Percentiles rank a stretch among this genome's conserved stretches.
These are phyloP conservation scores for Dacryopinax spathularia DNA, from an alignment of 768 basidiomycete genomes.

Conservation along the genomic window DNA sequence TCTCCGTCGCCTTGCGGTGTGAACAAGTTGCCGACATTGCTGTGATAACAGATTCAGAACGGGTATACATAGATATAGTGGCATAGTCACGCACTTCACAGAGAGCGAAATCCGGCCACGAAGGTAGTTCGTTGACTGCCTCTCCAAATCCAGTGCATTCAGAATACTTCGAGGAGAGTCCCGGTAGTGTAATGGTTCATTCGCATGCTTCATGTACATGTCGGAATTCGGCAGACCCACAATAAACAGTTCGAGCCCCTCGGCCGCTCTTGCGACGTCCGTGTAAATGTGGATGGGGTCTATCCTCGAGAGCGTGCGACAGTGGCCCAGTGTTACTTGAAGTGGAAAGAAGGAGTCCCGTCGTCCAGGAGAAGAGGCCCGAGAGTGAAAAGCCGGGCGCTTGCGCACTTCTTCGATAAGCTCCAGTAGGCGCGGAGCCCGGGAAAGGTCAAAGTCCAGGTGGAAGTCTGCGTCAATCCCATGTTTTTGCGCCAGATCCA, in stretches of 20 bases:
- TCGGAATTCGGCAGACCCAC: slow-evolving; percentile 51
- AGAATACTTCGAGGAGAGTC: background rate
- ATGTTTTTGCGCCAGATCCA: slow-evolving; percentile 32
- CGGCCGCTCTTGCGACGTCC: background rate
- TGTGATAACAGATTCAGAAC: slow-evolving; percentile 13
- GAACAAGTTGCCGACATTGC: slow-evolving; percentile 54
- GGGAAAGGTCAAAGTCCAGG: slow-evolving; percentile 45
- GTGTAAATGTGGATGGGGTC: background rate
- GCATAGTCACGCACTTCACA: background rate
- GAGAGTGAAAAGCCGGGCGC: background rate
- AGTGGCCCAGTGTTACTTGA: background rate
- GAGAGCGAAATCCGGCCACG: background rate
- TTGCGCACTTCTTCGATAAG: background rate
- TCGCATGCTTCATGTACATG: slow-evolving; percentile 39
- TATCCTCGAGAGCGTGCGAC: background rate
- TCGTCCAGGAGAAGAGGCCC: background rate
- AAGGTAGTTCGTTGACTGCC: background rate
- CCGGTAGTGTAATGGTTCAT: background rate
- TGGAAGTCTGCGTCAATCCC: slow-evolving; percentile 46
- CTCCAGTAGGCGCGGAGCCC: background rate
- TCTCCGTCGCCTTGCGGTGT: slow-evolving; percentile 53
- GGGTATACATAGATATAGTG: background rate
- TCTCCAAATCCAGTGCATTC: background rate
- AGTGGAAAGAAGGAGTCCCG: background rate
- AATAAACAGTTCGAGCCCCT: slow-evolving; percentile 15